Evolutionary conservation across 345 rosid species (phyloP).

Genomic region (Melaleuca quinquenervia): DNA sequence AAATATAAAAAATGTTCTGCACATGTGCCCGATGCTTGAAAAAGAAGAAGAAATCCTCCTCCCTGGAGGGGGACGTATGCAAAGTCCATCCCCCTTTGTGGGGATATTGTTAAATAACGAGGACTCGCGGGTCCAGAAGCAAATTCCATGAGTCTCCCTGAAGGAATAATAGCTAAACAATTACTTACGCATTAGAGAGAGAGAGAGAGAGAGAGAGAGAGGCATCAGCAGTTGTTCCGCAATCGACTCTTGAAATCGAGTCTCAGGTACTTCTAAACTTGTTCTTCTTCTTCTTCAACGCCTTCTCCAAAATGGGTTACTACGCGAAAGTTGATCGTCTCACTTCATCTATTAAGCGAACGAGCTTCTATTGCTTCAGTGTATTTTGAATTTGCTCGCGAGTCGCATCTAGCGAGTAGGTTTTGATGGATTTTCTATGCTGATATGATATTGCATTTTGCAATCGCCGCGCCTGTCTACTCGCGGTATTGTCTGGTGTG

Average conservation of each 20-base stretch:
- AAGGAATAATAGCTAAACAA: not conserved
- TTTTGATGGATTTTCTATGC: not conserved
- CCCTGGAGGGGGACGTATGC: not conserved
- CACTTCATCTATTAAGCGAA: not conserved
- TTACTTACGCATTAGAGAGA: not conserved
- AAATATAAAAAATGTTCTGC: no score
- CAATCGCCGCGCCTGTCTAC: not conserved
- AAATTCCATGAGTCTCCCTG: not conserved
- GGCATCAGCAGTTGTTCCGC: not conserved
- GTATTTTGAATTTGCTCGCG: not conserved
- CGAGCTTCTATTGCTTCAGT: not conserved
- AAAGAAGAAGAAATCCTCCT: not conserved
- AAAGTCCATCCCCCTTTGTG: not conserved
- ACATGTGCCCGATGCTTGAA: rapidly evolving
- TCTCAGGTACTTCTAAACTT: not conserved
- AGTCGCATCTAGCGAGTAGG: not conserved
- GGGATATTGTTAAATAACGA: not conserved
- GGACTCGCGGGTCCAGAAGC: not conserved
- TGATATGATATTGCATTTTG: not conserved
- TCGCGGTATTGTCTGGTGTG: not conserved
- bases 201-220: not conserved
- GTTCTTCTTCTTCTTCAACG: not conserved
- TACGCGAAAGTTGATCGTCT: not conserved
- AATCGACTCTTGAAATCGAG: not conserved
- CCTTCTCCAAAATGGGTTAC: not conserved